phyloP scores from a whole-genome alignment of 2,329 filamentous ascomycete species.

The Aspergillus ustus region DNA sequence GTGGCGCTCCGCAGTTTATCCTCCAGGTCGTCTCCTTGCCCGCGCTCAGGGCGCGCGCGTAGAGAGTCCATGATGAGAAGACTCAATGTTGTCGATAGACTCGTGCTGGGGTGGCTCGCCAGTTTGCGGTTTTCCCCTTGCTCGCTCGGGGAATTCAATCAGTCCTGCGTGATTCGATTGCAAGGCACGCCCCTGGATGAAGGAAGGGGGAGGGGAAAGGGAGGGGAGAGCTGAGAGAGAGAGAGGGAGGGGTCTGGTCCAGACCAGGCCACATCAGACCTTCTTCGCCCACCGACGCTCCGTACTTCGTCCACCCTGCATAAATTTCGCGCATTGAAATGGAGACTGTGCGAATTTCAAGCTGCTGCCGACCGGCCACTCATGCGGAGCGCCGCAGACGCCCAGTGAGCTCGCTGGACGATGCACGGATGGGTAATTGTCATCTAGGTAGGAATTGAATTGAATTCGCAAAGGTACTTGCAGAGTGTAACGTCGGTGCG shows the following conservation, averaged over 20 bases:
- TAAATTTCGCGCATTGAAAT: background rate
- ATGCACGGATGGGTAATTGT: background rate
- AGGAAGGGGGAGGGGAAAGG: background rate
- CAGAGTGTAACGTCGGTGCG: constrained; percentile 2
- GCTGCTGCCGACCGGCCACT: background rate
- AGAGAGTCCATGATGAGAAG: background rate
- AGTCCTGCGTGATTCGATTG: background rate
- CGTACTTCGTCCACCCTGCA: background rate
- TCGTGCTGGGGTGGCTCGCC: background rate
- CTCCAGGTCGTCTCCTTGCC: background rate
- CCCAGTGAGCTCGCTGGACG: too few relatives aligned
- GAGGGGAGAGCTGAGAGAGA: background rate
- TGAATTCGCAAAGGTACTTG: background rate
- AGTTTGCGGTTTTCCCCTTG: background rate
- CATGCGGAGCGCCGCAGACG: background rate
- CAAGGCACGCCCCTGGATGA: background rate
- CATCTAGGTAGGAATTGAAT: background rate
- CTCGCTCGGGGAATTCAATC: too few relatives aligned
- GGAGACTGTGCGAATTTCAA: background rate
- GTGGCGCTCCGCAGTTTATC: constrained; percentile 8
- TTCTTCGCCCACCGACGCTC: background rate
- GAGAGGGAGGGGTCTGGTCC: too few relatives aligned
- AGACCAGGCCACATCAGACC: too few relatives aligned
- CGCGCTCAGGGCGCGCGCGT: background rate
- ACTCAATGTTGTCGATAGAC: background rate